These are phyloP conservation scores for Fusarium dimerum DNA, from an alignment of 2,329 filamentous ascomycete genomes.

Conservation along the genomic window DNA sequence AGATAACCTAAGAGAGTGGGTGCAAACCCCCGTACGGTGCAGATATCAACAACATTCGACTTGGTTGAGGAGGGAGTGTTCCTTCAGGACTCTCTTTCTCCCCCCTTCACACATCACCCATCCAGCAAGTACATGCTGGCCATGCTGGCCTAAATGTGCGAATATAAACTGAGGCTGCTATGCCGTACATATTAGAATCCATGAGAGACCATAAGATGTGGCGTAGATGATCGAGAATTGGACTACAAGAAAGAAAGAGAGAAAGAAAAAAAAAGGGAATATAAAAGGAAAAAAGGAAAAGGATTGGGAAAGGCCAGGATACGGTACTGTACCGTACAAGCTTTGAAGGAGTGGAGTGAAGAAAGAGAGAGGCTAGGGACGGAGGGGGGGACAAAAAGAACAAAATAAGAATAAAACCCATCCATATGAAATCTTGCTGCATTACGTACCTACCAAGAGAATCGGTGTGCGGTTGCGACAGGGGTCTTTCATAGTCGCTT, in stretches of 20 bases:
- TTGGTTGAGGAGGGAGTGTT: too few relatives aligned
- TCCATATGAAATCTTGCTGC: not conserved
- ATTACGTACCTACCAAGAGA: not conserved
- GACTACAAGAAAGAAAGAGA: constrained; percentile 18
- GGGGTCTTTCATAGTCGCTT: constrained; percentile 6
- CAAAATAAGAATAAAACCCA: not conserved
- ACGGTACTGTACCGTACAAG: too few relatives aligned
- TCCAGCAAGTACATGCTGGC: too few relatives aligned
- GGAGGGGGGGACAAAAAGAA: too few relatives aligned
- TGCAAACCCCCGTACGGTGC: not conserved
- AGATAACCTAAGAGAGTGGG: constrained; percentile 8
- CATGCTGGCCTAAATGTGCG: too few relatives aligned
- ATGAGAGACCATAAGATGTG: too few relatives aligned
- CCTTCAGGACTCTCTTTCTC: not conserved
- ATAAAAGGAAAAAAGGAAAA: not conserved
- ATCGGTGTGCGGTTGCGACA: not conserved
- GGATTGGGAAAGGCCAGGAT: too few relatives aligned
- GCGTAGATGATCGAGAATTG: constrained; percentile 12
- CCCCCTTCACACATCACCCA: too few relatives aligned
- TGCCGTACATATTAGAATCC: too few relatives aligned
- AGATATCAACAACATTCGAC: not conserved
- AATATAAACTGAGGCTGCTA: too few relatives aligned
- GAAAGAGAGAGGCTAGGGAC: too few relatives aligned
- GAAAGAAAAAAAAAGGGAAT: constrained; percentile 24
- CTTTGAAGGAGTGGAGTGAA: too few relatives aligned